Base-by-base conservation (phyloP, 2,329 filamentous ascomycete genomes). In the Aureobasidium melanogenum region DNA sequence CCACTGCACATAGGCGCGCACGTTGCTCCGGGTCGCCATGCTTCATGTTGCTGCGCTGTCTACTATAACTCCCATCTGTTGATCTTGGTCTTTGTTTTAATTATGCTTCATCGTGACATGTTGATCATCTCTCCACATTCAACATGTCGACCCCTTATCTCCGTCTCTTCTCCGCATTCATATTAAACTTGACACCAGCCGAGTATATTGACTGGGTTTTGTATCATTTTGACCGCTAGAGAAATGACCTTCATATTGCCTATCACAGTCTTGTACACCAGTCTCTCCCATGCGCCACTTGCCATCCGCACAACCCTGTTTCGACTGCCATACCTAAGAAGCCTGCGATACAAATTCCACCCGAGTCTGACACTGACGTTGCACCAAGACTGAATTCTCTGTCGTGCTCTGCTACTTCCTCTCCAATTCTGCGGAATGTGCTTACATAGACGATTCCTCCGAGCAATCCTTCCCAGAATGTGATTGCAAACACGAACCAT, bases 1-100 rank as follows among this genome's bases (percentile, higher is more conserved):
- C 89, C 93, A 99, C 77, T 88, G 87, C 74, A 99, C 90, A 74
- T 93, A 96, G 75, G 97, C 93, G 74, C 92, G 89, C 73, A 99
- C 91, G 79, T 95, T 93, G 76, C 81, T 84, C 26, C 24, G 36
- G 19, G 26, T 24, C n/a, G 58, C 41, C 59, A 61, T 61, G 39
- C 39, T 22, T 54, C 59, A 46, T 54, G 50, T 38, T 50, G 56
- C 44, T 34, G 24, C 32, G 34, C 30, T 36, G 54, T 57, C 54
- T 22, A 26, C 17, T 17, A 3, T n/a, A 30, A 30, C 9, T 19
- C 7, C 34, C 50, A 39, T 54, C 17, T 41, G 50, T 54, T 14
- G 24, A 28, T 54, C 32, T 14, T 3, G 36, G 26, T 36, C 51
- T 51, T 26, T 51, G 48, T 38, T 51, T 38, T 10, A 51, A 38